A percentile compares a stretch with the other conserved stretches of the same genome.
Conservation (phyloP, 129 eudicot species). For the Tagetes erecta region DNA sequence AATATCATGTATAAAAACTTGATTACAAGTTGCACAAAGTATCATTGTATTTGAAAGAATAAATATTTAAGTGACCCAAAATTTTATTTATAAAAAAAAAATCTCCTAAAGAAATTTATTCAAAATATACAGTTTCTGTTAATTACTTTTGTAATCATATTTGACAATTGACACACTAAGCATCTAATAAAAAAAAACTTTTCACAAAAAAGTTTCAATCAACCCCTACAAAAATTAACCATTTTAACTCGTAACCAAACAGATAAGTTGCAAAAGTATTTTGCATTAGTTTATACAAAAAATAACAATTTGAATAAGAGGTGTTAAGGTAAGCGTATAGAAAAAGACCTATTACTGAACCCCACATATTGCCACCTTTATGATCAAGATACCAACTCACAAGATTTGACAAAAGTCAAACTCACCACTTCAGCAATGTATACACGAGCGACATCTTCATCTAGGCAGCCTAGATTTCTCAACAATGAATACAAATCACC, state of each 20-base stretch:
- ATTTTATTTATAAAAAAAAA: too few relatives aligned
- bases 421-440: constrained; percentile 98
- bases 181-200: neutral
- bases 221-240: neutral
- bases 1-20: neutral
- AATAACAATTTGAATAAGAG: neutral
- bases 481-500: constrained; percentile 91
- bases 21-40: neutral
- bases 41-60: neutral
- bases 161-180: neutral
- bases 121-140: too few relatives aligned
- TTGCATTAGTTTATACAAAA: neutral
- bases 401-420: constrained; percentile 15
- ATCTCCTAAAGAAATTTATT: too few relatives aligned
- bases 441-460: constrained; percentile 97
- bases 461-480: constrained; percentile 95
- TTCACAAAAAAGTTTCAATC: neutral
- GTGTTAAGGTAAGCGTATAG: neutral
- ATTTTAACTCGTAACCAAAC: neutral
- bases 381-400: neutral
- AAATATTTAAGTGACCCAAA: too few relatives aligned
- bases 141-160: too few relatives aligned
- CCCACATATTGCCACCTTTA: neutral
- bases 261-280: neutral
- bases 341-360: neutral